Percentiles rank a stretch among this genome's conserved stretches.
phyloP scores from a whole-genome alignment of 441 rosid species.

The Populus hybrid region DNA sequence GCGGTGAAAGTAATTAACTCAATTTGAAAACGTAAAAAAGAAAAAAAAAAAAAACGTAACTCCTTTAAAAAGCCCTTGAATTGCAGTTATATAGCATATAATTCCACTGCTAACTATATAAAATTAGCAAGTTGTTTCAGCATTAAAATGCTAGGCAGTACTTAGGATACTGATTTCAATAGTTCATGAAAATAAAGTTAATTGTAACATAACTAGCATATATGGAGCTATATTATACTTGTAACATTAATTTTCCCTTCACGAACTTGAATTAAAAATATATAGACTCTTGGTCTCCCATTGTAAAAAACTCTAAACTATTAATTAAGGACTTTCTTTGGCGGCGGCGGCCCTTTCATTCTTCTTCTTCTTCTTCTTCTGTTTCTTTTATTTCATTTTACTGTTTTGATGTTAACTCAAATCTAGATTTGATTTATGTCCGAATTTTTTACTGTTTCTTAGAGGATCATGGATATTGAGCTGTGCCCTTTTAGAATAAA shows the following conservation, averaged over 20 bases:
- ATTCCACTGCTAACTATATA: too few relatives aligned
- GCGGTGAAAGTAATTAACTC: too few relatives aligned
- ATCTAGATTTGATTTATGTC: not conserved
- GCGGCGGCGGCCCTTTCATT: not conserved
- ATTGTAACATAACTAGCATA: not conserved
- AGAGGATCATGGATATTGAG: not conserved
- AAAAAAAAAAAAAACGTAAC: too few relatives aligned
- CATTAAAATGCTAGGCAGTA: not conserved
- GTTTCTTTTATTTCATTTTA: too few relatives aligned
- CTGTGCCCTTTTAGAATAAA: not conserved
- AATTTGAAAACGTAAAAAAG: too few relatives aligned
- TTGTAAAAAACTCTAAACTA: not conserved
- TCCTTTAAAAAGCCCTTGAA: too few relatives aligned
- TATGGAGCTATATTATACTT: not conserved
- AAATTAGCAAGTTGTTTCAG: too few relatives aligned
- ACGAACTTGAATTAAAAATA: not conserved
- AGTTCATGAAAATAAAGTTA: not conserved
- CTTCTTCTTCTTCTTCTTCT: too few relatives aligned
- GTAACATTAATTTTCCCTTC: not conserved
- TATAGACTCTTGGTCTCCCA: too few relatives aligned
- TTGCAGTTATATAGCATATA: too few relatives aligned
- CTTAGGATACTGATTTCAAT: not conserved
- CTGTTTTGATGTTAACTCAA: not conserved
- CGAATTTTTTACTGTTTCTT: too few relatives aligned
- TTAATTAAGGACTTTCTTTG: not conserved